Evolutionary conservation across 2,329 filamentous ascomycete species (phyloP).

Genomic region (Aspergillus fumigatiaffinis): DNA sequence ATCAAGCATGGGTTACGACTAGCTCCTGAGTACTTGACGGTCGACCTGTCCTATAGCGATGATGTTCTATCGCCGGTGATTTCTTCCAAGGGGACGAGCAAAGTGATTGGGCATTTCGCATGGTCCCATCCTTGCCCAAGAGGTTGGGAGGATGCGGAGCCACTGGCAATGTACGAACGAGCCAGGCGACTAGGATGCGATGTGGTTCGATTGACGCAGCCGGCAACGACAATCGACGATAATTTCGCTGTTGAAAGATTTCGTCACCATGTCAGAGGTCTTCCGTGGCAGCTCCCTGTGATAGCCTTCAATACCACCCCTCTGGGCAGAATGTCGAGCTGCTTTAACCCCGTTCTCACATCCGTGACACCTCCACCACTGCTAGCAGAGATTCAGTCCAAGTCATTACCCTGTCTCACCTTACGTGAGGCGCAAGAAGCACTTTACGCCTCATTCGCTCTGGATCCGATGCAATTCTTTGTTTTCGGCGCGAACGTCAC

Average conservation of each 20-base stretch:
- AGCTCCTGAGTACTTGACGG: constrained; percentile 59
- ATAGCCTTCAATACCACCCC: constrained; percentile 64
- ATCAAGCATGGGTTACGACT: constrained; percentile 59
- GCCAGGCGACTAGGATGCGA: constrained; percentile 58
- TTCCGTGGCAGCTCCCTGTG: constrained; percentile 49
- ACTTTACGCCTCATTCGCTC: constrained; percentile 63
- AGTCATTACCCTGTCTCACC: constrained; percentile 53
- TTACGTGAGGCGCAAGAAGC: constrained; percentile 61
- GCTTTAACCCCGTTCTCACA: constrained; percentile 63
- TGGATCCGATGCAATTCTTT: constrained; percentile 67
- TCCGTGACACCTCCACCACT: constrained; percentile 54
- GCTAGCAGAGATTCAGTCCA: constrained; percentile 39
- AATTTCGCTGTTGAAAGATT: constrained; percentile 59
- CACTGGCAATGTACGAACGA: constrained; percentile 55
- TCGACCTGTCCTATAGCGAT: constrained; percentile 59
- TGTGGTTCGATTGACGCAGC: constrained; percentile 58
- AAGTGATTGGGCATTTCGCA: constrained; percentile 58
- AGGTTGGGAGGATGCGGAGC: constrained; percentile 56
- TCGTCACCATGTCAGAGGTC: constrained; percentile 46
- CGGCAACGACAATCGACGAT: constrained; percentile 55
- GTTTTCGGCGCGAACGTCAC: constrained; percentile 69
- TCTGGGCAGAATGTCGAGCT: constrained; percentile 61
- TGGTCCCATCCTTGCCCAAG: constrained; percentile 39
- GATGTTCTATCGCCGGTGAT: constrained; percentile 50
- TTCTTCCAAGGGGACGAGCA: constrained; percentile 51